Evolutionary conservation across 169 alveolate species (phyloP), one percentile per base, ranked within the genome.

Genomic region (Plasmodium blacklocki): DNA sequence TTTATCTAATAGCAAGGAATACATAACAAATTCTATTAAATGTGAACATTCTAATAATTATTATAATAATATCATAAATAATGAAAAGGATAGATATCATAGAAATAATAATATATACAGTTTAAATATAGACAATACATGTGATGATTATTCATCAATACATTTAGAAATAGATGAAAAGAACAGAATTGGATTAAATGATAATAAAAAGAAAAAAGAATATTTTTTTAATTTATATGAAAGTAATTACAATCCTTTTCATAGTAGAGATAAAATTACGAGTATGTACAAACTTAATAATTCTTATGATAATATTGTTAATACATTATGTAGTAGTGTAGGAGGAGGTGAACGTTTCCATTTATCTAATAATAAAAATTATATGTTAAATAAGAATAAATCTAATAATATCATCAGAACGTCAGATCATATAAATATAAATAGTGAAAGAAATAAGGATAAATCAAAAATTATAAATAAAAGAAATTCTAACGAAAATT

Each of bases 301-400:
- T 68, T 78, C 89, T 19, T 78, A 78, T 43, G 56, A 64, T 12
- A n/a, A 66, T 6, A 78, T 64, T 15, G 67, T 78, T 6, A 78
- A 78, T 29, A 50, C 59, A 1, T 71, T 66, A 26, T 78, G 70
- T 45, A 64, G n/a, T 52, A 78, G 58, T 39, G 54, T 21, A 72
- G 68, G 19, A 3, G 21, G 50, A 5, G 45, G 45, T 32, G 45
- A 32, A 32, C 2, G 45, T 5, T 32, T 32, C 7, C 45, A 32
- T 32, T 3, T 32, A 32, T 32, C 45, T 32, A 32, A 32, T 32
- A 32, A 32, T 32, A 32, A 32, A 32, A 32, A 32, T 32, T 32
- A 32, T 32, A 32, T 5, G 45, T 32, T 32, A 7, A 32, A 32
- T 32, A 3, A 32, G 7, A 32, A 32, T 0, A 32, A 32, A 32